A percentile compares a stretch with the other conserved stretches of the same genome.
Conservation (phyloP, 179 eudicot genomes). For the Sideroxylon spinosum region DNA sequence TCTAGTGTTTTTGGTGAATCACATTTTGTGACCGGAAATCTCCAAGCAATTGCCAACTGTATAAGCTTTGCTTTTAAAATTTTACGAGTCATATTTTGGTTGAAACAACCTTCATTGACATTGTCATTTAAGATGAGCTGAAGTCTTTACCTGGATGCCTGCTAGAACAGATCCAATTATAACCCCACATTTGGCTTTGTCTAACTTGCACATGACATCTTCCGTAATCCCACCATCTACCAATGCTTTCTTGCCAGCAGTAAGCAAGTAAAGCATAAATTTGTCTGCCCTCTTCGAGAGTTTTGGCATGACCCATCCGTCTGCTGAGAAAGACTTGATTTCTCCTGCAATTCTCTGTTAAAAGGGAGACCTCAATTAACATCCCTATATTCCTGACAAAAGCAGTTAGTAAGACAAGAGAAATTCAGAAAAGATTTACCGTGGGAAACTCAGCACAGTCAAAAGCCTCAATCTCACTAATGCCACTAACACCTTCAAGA, state of each 20-base stretch:
- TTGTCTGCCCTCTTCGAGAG: constrained; percentile 89
- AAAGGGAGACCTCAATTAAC: neutral
- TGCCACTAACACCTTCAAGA: constrained; percentile 94
- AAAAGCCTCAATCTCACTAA: constrained; percentile 80
- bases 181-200: constrained; percentile 84
- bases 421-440: constrained; percentile 35
- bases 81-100: neutral
- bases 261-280: constrained; percentile 94
- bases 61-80: neutral
- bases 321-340: constrained; percentile 82
- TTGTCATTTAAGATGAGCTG: neutral
- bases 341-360: constrained; percentile 92
- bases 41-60: neutral
- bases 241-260: constrained; percentile 96
- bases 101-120: neutral
- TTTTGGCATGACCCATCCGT: constrained; percentile 94
- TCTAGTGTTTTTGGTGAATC: neutral
- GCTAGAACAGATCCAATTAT: constrained; percentile 97
- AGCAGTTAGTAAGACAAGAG: neutral
- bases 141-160: constrained; percentile 74
- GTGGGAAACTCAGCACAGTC: constrained; percentile 80
- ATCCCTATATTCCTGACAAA: neutral
- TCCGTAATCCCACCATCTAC: constrained; percentile 75
- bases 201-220: constrained; percentile 63
- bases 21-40: neutral